phyloP scores from a whole-genome alignment of 2,329 filamentous ascomycete species.

The Nemania sp. region DNA sequence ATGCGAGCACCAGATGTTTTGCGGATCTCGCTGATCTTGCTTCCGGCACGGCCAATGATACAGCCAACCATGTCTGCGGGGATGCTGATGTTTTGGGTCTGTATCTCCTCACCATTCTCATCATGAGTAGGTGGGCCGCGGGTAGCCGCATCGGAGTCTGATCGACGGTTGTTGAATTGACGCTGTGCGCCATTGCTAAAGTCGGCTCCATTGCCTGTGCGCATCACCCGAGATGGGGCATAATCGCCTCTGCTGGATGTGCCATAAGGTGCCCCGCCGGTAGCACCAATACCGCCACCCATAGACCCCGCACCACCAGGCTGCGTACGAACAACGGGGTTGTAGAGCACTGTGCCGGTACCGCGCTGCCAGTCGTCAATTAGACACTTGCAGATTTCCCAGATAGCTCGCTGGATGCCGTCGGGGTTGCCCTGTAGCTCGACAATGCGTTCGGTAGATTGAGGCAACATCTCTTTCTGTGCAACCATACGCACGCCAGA shows the following conservation, averaged over 20 bases:
- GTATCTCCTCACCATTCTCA: constrained; percentile 95
- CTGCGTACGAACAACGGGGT: constrained; percentile 89
- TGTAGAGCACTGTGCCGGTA: constrained; percentile 96
- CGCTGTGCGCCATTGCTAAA: constrained; percentile 82
- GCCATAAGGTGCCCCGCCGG: constrained; percentile 50
- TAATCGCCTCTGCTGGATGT: constrained; percentile 58
- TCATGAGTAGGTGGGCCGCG: constrained; percentile 87
- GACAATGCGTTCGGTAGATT: constrained; percentile 97
- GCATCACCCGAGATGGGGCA: constrained; percentile 75
- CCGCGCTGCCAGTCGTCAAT: constrained; percentile 98
- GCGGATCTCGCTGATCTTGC: constrained; percentile 98
- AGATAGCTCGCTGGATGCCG: constrained; percentile 92
- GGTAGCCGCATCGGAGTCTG: constrained; percentile 77
- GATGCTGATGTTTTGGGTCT: constrained; percentile 99
- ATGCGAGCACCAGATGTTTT: constrained; percentile 96
- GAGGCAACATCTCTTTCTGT: constrained; percentile 98
- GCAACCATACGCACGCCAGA: constrained; percentile 99
- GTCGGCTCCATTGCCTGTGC: constrained; percentile 95
- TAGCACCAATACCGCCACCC: constrained; percentile 32
- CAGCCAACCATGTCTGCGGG: constrained; percentile 99
- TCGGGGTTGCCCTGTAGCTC: constrained; percentile 95
- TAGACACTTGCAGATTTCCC: constrained; percentile 99
- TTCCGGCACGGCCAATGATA: constrained; percentile 93
- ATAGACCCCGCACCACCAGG: constrained; percentile 55
- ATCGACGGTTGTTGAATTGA: constrained; percentile 74